Evolutionary conservation across 306 rosid species (phyloP).

Genomic region (Malus orientalis): DNA sequence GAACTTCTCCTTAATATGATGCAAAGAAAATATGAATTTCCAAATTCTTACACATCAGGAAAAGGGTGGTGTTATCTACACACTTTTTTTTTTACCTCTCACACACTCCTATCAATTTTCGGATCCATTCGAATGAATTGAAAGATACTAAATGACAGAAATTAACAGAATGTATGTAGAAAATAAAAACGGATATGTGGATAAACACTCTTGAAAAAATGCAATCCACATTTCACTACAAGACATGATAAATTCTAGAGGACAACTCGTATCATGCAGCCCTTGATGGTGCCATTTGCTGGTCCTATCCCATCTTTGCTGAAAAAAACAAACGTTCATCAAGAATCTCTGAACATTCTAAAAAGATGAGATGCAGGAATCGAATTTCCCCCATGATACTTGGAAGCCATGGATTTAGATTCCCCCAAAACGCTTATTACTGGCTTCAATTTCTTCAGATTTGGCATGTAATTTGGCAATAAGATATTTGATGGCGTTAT

Average conservation of each 20-base stretch:
- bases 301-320: background rate
- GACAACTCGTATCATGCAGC: background rate
- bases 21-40: background rate
- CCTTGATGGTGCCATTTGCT: background rate
- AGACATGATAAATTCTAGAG: background rate
- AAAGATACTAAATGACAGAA: no score
- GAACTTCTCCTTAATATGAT: no score
- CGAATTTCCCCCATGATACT: background rate
- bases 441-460: background rate
- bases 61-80: background rate
- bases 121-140: no score
- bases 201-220: background rate
- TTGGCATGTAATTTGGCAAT: background rate
- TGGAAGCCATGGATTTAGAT: background rate
- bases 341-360: background rate
- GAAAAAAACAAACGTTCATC: background rate
- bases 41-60: background rate
- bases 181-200: no score
- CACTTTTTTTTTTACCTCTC: no score
- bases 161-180: no score
- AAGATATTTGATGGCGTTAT: no score
- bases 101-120: no score
- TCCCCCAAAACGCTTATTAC: background rate
- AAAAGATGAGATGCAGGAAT: no score
- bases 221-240: constrained; percentile 5